A percentile compares a stretch with the other conserved stretches of the same genome.
These are phyloP conservation scores for Capronia americana DNA, from an alignment of 2,329 filamentous ascomycete genomes.

Conservation along the genomic window DNA sequence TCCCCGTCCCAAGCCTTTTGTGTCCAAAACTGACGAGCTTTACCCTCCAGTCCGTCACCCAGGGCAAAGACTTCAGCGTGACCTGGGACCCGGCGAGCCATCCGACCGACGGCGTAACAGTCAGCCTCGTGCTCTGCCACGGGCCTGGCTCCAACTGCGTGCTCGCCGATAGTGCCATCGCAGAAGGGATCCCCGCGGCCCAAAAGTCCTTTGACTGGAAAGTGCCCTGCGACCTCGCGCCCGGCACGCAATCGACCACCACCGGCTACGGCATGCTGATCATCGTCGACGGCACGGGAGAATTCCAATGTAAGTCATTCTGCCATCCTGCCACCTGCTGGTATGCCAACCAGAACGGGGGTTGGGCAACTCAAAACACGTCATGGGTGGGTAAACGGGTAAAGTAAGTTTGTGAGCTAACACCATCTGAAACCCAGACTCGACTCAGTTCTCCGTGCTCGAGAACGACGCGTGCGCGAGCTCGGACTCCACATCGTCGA, in stretches of 20 bases:
- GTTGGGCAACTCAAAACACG: constrained; percentile 1
- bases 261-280: constrained; percentile 41
- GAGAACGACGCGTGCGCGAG: constrained; percentile 17
- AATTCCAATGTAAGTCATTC: constrained; percentile 38
- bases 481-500: neutral
- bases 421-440: constrained; percentile 26
- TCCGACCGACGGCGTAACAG: constrained; percentile 34
- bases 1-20: constrained; percentile 12
- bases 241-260: constrained; percentile 32
- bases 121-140: constrained; percentile 40
- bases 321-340: no score
- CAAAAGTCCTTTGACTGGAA: constrained; percentile 36
- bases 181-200: constrained; percentile 34
- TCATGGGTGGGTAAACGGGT: neutral
- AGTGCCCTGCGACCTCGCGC: constrained; percentile 37
- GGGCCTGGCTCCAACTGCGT: constrained; percentile 39
- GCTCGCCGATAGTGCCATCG: constrained; percentile 32
- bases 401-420: neutral
- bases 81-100: constrained; percentile 38
- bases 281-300: constrained; percentile 41
- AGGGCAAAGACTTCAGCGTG: constrained; percentile 36
- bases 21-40: neutral
- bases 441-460: constrained; percentile 40
- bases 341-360: neutral
- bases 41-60: constrained; percentile 34